A percentile compares a stretch with the other conserved stretches of the same genome.
These are phyloP conservation scores for Phytopythium oedochilum DNA, from an alignment of 352 stramenopile species.

Conservation along the genomic window DNA sequence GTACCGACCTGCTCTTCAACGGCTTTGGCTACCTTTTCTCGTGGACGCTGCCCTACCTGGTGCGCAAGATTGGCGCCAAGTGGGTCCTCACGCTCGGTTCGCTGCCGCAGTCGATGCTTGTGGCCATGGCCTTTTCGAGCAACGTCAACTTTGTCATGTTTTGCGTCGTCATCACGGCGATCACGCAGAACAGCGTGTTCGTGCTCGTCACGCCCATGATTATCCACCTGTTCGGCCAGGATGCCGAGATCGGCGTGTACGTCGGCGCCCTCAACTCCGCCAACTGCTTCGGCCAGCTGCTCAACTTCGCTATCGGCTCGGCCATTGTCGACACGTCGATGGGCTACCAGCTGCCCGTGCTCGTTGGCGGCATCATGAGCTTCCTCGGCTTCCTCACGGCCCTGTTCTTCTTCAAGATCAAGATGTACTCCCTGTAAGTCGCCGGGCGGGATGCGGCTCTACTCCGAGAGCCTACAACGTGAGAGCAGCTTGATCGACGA, in stretches of 20 bases:
- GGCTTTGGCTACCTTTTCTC: slow-evolving; percentile 40
- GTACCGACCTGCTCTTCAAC: slow-evolving; percentile 39
- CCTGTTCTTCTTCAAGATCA: slow-evolving; percentile 51
- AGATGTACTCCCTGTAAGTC: slow-evolving; percentile 65
- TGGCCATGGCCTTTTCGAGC: slow-evolving; percentile 40
- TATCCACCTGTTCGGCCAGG: slow-evolving; percentile 47
- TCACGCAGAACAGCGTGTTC: slow-evolving; percentile 46
- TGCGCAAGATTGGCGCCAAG: slow-evolving; percentile 40
- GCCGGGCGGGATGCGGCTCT: not conserved
- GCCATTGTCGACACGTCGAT: slow-evolving; percentile 50
- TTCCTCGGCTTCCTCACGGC: slow-evolving; percentile 43
- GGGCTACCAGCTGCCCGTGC: slow-evolving; percentile 54
- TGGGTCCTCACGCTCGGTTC: slow-evolving; percentile 27
- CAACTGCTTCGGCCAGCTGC: slow-evolving; percentile 55
- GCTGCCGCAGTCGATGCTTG: slow-evolving; percentile 47
- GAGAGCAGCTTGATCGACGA: not conserved
- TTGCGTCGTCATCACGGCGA: slow-evolving; percentile 35
- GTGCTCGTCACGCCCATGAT: slow-evolving; percentile 53
- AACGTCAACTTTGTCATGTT: slow-evolving; percentile 31
- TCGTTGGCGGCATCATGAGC: slow-evolving; percentile 59
- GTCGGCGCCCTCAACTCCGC: slow-evolving; percentile 69
- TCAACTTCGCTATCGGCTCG: slow-evolving; percentile 57
- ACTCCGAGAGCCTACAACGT: not conserved
- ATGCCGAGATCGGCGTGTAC: slow-evolving; percentile 50
- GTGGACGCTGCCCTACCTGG: slow-evolving; percentile 32